Evolutionary conservation across 129 eudicot species (phyloP), one percentile per base, ranked within the genome.

Genomic region (Calendula officinalis): DNA sequence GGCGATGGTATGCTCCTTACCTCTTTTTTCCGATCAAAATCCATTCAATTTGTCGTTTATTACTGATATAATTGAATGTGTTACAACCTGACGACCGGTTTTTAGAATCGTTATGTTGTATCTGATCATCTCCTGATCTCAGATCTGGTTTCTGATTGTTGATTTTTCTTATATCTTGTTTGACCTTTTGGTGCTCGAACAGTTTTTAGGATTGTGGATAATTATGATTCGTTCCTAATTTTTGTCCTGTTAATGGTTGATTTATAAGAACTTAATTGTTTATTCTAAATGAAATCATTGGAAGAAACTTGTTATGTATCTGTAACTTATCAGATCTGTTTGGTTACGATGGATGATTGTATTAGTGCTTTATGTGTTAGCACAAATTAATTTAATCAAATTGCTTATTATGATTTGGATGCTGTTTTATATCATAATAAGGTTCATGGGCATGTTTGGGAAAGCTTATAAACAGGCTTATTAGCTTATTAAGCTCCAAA

Each of bases 1-100:
- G 87, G 87, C 6, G 87, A 82, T 39, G 87, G 87, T 82, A 36
- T 53, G 81, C 33, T 13, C 62, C 16, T 33, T 34, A 3, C 15
- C 46, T 38, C 64, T 15, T 22, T 59, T 8, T 3, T 56, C 16
- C 8, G 14, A 44, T 56, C 55, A 43, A 33, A 11, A 33, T 56
- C 11, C 13, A 1, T 35, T 60, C 47, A 4, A 5, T 39, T 30
- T 22, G n/a, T 48, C 7, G 10, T 15, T 4, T 47, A 48, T 49
- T 0, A 13, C 33, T 33, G 7, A 13, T 54, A 49, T 36, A 12
- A 56, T 56, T 45, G 40, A 69, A 57, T 36, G 65, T 12, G 1
- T 70, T 48, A 15, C 33, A 22, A 51, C 40, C 15, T 9, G 4
- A 0, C 9, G 8, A 8, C 0, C 33, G n/a, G 2, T 45, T 22